phyloP scores from a whole-genome alignment of 2,329 filamentous ascomycete genomes.

The Cladophialophora immunda region DNA sequence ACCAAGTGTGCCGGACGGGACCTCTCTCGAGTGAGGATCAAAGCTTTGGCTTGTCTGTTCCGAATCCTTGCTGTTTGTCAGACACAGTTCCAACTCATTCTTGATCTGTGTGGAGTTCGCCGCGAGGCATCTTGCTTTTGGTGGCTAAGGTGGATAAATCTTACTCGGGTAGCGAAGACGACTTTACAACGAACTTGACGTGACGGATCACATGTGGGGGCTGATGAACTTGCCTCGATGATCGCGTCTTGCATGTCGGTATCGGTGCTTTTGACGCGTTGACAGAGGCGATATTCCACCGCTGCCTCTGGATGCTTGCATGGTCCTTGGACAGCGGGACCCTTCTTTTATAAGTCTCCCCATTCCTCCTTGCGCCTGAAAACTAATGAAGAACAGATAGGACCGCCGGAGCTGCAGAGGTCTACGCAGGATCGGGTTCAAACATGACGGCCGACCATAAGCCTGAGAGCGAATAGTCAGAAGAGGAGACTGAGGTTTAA shows the following conservation, averaged over 20 bases:
- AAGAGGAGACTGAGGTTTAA: too few relatives aligned
- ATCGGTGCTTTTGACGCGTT: constrained; percentile 12
- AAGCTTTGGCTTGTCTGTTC: constrained; percentile 87
- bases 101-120: constrained; percentile 25
- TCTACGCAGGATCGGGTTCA: not conserved
- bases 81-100: constrained; percentile 9
- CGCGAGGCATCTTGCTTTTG: constrained; percentile 27
- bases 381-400: constrained; percentile 23
- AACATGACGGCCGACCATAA: not conserved
- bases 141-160: constrained; percentile 22
- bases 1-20: constrained; percentile 63
- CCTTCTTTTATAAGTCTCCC: constrained; percentile 41
- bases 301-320: constrained; percentile 36
- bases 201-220: constrained; percentile 34
- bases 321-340: constrained; percentile 32
- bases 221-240: constrained; percentile 13
- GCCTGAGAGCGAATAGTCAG: too few relatives aligned
- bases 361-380: constrained; percentile 16
- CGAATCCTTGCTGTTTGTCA: constrained; percentile 44
- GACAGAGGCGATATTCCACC: constrained; percentile 1
- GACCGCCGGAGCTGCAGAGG: not conserved
- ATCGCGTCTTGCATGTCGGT: constrained; percentile 20
- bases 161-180: constrained; percentile 33
- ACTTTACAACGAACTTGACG: constrained; percentile 34
- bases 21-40: constrained; percentile 94